These are phyloP conservation scores for Leccinum rimulosum DNA, from an alignment of 768 basidiomycete genomes.

Conservation along the genomic window DNA sequence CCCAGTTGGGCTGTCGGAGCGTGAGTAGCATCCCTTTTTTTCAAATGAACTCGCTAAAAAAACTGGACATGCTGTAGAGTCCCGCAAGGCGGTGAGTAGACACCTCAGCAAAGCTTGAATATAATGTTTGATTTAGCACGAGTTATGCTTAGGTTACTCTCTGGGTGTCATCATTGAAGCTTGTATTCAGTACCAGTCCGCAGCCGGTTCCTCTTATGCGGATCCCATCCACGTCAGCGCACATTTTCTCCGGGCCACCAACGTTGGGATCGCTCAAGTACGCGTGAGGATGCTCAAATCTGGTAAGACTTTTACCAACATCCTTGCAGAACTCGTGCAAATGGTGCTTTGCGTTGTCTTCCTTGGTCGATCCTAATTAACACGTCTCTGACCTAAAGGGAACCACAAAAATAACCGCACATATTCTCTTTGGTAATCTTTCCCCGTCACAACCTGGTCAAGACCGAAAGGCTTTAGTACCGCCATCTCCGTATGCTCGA, in stretches of 20 bases:
- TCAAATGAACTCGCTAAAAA: background rate
- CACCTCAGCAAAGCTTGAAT: background rate
- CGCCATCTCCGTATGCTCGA: conserved; percentile 57
- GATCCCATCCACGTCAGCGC: conserved; percentile 63
- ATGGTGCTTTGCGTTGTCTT: conserved; percentile 34
- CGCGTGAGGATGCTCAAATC: conserved; percentile 46
- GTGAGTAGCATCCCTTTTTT: conserved; percentile 29
- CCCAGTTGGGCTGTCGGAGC: conserved; percentile 43
- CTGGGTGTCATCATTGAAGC: conserved; percentile 55
- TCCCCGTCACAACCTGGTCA: conserved; percentile 27
- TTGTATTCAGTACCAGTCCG: conserved; percentile 48
- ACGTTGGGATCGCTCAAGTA: conserved; percentile 43
- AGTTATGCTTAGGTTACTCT: conserved; percentile 47
- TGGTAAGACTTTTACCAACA: conserved; percentile 53
- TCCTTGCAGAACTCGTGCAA: conserved; percentile 60
- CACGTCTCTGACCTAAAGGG: conserved; percentile 32
- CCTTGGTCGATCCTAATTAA: background rate
- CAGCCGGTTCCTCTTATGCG: conserved; percentile 37
- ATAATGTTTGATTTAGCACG: no score
- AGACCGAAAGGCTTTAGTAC: conserved; percentile 32
- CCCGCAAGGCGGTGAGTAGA: conserved; percentile 49
- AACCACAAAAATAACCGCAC: conserved; percentile 45
- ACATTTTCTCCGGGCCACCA: conserved; percentile 52
- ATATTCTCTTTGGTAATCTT: conserved; percentile 56
- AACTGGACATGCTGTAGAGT: conserved; percentile 35